Evolutionary conservation across 352 stramenopile species (phyloP), one percentile per base, ranked within the genome.

Genomic region (Pythium myriotylum): DNA sequence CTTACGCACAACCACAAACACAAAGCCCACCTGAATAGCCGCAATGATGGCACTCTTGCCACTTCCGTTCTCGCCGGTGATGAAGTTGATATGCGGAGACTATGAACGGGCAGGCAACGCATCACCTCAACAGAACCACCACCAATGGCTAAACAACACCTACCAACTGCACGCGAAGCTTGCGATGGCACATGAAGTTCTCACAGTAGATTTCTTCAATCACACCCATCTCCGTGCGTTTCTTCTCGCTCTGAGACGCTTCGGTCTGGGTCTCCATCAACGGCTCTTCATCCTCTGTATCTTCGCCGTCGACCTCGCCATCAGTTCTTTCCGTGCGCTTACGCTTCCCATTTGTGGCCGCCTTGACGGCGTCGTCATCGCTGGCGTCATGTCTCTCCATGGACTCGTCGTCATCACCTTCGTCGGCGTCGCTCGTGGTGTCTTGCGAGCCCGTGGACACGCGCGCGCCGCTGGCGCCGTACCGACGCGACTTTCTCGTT

Each of bases 161-260:
- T 42, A 81, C 73, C 17, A 99, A 67, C 10, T 89, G 67, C 19
- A 99, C 81, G 0, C 76, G 83, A 51, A 99, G 76, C 59, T 97
- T 97, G 51, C 86, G 88, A 65, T 99, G 96, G 72, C 95, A 99
- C 97, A 99, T 99, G 73, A 99, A 99, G 69, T 99, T 98, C 67
- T 98, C 92, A 47, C 93, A 92, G 77, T 98, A 98, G 29, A 99
- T 96, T 62, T 96, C 85, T 19, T 95, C 80, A 39, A 99, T 96
- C 33, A 99, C 84, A 4, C 97, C 97, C 59, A 97, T 94, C 65
- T 98, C 83, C n/a, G 70, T 79, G 48, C 73, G 65, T 26, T 64
- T 79, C 49, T 67, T 73, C 27, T 64, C 58, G 27, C 32, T 55
- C 23, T 54, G 63, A 52, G 2, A 24, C 29, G 67, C 22, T 63